Base-by-base conservation (phyloP, 1,139 yeast species). In the Protomyces inundatus region DNA sequence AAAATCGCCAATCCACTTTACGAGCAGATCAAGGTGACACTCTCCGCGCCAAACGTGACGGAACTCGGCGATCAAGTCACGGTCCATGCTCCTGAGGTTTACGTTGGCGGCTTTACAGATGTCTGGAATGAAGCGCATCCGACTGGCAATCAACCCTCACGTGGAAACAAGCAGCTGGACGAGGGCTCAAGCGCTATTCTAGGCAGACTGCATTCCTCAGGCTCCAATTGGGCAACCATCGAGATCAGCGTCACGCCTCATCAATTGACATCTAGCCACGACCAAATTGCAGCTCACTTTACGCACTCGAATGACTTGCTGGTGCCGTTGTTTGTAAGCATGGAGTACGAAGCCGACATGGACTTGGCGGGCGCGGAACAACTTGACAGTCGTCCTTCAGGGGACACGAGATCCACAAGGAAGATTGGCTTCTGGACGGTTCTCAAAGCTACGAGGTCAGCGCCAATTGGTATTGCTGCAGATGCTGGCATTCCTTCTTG, bases 1-100 rank as follows among this genome's bases (percentile, higher is more conserved):
- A 64, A 67, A n/a, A 33, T 67, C 7, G 61, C 61, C 37, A 67
- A 67, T 33, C 69, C 69, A n/a, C 64, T 66, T 5, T 55, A 56
- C 40, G 67, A 66, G 32, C 46, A 53, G 1, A 52, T 65, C 16
- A 48, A 57, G 36, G 55, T 65, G 33, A 64, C 68, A 2, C 51
- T 67, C 3, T 65, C 68, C 7, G 53, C 69, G 6, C 65, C 67
- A 6, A 66, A 62, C 23, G 36, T 30, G 35, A 67, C 68, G 14
- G 65, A 67, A 16, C 34, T 16, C n/a, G 62, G 65, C 33, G 36
- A 50, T 33, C 66, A 67, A 30, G 65, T 67, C 42, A 66, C 67
- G 12, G 37, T 67, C 37, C 51, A 66, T 2, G 48, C 66, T 12
- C 69, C 69, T 4, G 46, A 61, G 30, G 54, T 67, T 32, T 63